Evolutionary conservation across 2,329 filamentous ascomycete genomes (phyloP).

Genomic region (Verruconis gallopava): DNA sequence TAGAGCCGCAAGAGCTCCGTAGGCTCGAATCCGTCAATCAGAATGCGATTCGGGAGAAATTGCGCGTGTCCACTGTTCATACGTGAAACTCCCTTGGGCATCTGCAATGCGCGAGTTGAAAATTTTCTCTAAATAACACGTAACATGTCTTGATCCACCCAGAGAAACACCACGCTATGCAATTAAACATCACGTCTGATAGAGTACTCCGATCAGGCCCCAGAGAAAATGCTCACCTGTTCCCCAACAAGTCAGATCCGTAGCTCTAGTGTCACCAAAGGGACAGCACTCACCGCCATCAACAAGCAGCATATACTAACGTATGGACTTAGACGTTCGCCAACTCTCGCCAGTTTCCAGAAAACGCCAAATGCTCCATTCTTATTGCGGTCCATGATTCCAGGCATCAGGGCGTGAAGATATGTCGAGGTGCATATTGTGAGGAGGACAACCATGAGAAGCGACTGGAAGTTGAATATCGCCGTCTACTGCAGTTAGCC

Average conservation of each 20-base stretch:
- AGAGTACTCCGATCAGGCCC: no score
- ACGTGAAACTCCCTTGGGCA: no score
- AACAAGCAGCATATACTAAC: conserved; percentile 84
- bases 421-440: conserved; percentile 95
- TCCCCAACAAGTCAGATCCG: no score
- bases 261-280: not conserved
- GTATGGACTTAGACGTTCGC: conserved; percentile 87
- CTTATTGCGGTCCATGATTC: conserved; percentile 86
- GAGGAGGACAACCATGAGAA: conserved; percentile 85
- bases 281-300: conserved; percentile 61
- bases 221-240: not conserved
- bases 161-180: no score
- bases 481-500: conserved; percentile 69
- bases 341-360: conserved; percentile 90
- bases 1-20: no score
- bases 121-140: no score
- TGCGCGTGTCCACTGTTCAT: no score
- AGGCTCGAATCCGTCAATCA: no score
- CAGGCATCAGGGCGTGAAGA: conserved; percentile 77
- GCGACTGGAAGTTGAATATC: conserved; percentile 97
- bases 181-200: no score
- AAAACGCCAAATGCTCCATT: conserved; percentile 76
- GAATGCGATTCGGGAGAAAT: no score
- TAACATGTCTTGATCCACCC: no score
- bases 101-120: no score